These are phyloP conservation scores for Hypoxylon sp. DNA, from an alignment of 2,329 filamentous ascomycete genomes.

Conservation along the genomic window DNA sequence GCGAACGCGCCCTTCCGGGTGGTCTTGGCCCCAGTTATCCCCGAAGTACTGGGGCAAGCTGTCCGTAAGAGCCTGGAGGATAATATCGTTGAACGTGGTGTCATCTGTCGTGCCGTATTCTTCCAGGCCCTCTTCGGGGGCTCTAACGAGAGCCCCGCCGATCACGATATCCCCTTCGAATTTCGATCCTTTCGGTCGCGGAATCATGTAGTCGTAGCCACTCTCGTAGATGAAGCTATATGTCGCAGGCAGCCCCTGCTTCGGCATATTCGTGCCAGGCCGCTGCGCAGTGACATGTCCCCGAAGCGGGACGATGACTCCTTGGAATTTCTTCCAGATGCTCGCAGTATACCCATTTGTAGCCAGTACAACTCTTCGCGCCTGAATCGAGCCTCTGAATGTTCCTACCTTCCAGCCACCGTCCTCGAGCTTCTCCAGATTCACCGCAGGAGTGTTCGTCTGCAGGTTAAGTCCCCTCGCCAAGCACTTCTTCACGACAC, in stretches of 20 bases:
- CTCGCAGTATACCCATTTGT: conserved; percentile 66
- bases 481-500: conserved; percentile 61
- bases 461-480: conserved; percentile 63
- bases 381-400: conserved; percentile 56
- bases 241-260: conserved; percentile 59
- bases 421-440: conserved; percentile 33
- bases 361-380: conserved; percentile 61
- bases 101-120: conserved; percentile 71
- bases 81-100: conserved; percentile 61
- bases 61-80: conserved; percentile 61
- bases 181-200: conserved; percentile 60
- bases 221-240: conserved; percentile 72
- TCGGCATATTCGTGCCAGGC: conserved; percentile 53
- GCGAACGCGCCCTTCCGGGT: conserved; percentile 56
- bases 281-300: conserved; percentile 63
- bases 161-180: conserved; percentile 68
- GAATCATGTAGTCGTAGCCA: conserved; percentile 77
- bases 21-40: conserved; percentile 61
- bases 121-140: conserved; percentile 56
- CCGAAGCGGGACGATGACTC: conserved; percentile 62
- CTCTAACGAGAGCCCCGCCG: conserved; percentile 66
- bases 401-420: conserved; percentile 58
- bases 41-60: conserved; percentile 66
- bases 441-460: conserved; percentile 61
- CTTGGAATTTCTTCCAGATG: conserved; percentile 59